phyloP scores from a whole-genome alignment of 2,329 filamentous ascomycete genomes.

The Aspergillus ruber region DNA sequence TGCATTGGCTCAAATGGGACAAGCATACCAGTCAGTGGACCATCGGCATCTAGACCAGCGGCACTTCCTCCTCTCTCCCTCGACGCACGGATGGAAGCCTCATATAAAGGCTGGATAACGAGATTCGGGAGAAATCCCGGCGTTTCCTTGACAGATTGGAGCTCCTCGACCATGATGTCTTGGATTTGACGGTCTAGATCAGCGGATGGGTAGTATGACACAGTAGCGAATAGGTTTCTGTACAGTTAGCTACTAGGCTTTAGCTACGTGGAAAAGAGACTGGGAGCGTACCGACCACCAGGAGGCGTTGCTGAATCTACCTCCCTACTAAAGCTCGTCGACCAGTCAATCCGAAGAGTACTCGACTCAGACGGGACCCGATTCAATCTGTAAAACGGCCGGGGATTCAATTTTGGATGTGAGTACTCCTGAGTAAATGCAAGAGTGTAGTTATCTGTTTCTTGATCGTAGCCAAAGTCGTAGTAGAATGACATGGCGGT shows the following conservation, averaged over 20 bases:
- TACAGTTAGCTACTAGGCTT: background rate
- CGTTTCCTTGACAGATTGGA: background rate
- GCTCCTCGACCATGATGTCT: conserved; percentile 3
- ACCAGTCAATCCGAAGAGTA: background rate
- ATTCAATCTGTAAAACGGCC: background rate
- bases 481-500: conserved; percentile 3
- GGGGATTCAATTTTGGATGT: background rate
- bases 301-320: conserved; percentile 12
- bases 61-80: conserved; percentile 14
- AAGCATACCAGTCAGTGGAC: conserved; percentile 9
- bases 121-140: conserved; percentile 1
- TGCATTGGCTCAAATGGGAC: too few relatives aligned
- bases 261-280: background rate
- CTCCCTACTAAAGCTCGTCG: conserved; percentile 1
- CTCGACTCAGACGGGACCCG: background rate
- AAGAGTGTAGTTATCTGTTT: background rate
- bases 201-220: conserved; percentile 1
- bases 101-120: conserved; percentile 2
- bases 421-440: conserved; percentile 1
- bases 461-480: conserved; percentile 1
- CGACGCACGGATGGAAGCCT: conserved; percentile 3
- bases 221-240: conserved; percentile 4
- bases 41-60: conserved; percentile 11
- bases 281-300: conserved; percentile 1
- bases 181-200: conserved; percentile 1